Evolutionary conservation across 2,329 filamentous ascomycete genomes (phyloP), one percentile per base, ranked within the genome.

Genomic region (Fusarium sp.): DNA sequence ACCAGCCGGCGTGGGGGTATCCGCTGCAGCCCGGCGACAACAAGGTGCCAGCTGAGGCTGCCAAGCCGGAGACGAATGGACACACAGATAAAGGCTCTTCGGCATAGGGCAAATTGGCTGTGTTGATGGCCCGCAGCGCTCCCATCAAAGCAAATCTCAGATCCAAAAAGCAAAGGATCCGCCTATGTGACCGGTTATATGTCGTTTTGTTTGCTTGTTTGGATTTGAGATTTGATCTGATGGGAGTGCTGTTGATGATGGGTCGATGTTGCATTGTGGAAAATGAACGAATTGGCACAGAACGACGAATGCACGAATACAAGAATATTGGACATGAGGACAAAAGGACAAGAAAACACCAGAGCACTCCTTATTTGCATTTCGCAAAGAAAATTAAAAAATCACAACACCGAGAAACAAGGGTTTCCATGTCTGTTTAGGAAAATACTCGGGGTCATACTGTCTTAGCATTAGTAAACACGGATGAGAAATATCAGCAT

Each of bases 401-500:
- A 39, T 4, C 1, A 20, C 4, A 40, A 35, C 37, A 57, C 23
- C 25, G 8, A 37, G 20, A n/a, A 64, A 68, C 23, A 4, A 65
- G 59, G 54, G 8, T n/a, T 57, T 52, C 20, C 10, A 33, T 14
- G 55, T 57, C 8, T 39, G 50, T 19, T 25, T 11, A 11, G 14
- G n/a, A 62, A 62, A 41, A 33, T 13, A 17, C 30, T 2, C 15
- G 4, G 43, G 59, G 59, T 14, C 25, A 30, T 14, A 33, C 15
- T 56, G 58, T 68, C 49, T n/a, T 49, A 56, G 53, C 59, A 68
- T 65, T 46, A 43, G 25, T 27, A 11, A 37, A 35, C 27, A 51
- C 14, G 35, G 50, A 52, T 46, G 56, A 56, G 22, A 55, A 46
- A 43, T 2, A 39, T 44, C 41, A 20, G 6, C 46, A 41, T 23